Evolutionary conservation across 257 asterid species (phyloP).

Genomic region (Solanum boliviense): DNA sequence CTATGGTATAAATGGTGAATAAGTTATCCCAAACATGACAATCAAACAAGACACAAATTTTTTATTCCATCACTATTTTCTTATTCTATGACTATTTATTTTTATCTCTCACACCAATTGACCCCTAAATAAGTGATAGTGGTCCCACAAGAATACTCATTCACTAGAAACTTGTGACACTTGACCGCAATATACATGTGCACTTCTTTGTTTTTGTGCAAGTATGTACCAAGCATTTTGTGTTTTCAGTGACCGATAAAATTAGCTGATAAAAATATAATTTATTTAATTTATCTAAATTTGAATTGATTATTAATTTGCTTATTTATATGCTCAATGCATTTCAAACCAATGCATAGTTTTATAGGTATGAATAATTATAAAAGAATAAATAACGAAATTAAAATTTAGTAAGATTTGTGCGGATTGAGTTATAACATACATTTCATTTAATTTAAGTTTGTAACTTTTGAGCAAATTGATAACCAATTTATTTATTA

Average conservation of each 20-base stretch:
- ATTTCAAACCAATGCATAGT: background rate
- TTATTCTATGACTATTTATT: too few relatives aligned
- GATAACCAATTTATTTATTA: background rate
- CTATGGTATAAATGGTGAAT: too few relatives aligned
- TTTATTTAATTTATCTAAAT: background rate
- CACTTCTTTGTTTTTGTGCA: background rate
- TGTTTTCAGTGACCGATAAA: background rate
- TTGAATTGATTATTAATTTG: background rate
- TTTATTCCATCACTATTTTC: too few relatives aligned
- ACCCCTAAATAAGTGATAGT: background rate
- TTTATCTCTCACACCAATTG: too few relatives aligned
- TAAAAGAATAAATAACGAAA: too few relatives aligned
- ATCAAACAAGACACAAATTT: too few relatives aligned
- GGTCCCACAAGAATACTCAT: background rate
- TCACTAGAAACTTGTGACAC: background rate
- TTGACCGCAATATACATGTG: constrained; percentile 2
- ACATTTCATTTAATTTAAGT: background rate
- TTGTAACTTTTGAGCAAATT: background rate
- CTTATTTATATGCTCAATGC: background rate
- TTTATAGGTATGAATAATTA: too few relatives aligned
- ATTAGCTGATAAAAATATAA: background rate
- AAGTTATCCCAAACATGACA: too few relatives aligned
- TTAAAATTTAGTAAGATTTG: too few relatives aligned
- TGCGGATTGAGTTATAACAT: background rate
- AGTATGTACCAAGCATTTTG: background rate